phyloP scores from a whole-genome alignment of 2,329 filamentous ascomycete species.

The Xylariaceae sp. region DNA sequence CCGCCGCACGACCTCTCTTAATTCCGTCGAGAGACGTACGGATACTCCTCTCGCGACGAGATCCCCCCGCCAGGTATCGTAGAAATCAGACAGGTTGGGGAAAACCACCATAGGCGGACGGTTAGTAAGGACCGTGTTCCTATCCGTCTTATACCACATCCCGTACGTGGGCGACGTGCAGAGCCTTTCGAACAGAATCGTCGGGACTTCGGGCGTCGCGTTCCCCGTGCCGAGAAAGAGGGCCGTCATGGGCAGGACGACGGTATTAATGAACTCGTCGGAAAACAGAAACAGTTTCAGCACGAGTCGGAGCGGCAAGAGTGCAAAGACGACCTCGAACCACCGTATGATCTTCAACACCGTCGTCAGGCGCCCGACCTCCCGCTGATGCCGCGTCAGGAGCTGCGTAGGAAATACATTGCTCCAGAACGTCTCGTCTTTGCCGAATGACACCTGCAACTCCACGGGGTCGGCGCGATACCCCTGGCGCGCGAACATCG shows the following conservation, averaged over 20 bases:
- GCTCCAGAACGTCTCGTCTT: conserved; percentile 50
- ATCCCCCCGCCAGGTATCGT: conserved; percentile 46
- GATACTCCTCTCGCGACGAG: conserved; percentile 45
- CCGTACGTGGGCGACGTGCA: conserved; percentile 46
- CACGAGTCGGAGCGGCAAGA: conserved; percentile 39
- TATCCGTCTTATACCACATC: conserved; percentile 48
- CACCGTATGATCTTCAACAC: conserved; percentile 47
- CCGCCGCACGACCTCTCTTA: conserved; percentile 44
- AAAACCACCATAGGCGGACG: conserved; percentile 55
- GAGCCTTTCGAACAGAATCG: conserved; percentile 33
- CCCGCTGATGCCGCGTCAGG: conserved; percentile 44
- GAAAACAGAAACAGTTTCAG: conserved; percentile 31
- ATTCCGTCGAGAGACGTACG: conserved; percentile 47
- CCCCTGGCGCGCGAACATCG: conserved; percentile 52
- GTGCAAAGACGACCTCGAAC: conserved; percentile 49
- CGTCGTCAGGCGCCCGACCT: conserved; percentile 43
- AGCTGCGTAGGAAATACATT: conserved; percentile 51
- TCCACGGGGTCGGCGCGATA: conserved; percentile 50
- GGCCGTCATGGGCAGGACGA: conserved; percentile 34
- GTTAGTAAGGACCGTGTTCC: conserved; percentile 36
- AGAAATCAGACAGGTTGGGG: conserved; percentile 51
- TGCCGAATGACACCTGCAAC: conserved; percentile 51
- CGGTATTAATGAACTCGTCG: conserved; percentile 30
- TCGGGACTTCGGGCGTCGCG: conserved; percentile 31
- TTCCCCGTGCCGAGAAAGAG: conserved; percentile 34